Base-by-base conservation (phyloP, 2,329 filamentous ascomycete species). In the Colletotrichum liaoningense region DNA sequence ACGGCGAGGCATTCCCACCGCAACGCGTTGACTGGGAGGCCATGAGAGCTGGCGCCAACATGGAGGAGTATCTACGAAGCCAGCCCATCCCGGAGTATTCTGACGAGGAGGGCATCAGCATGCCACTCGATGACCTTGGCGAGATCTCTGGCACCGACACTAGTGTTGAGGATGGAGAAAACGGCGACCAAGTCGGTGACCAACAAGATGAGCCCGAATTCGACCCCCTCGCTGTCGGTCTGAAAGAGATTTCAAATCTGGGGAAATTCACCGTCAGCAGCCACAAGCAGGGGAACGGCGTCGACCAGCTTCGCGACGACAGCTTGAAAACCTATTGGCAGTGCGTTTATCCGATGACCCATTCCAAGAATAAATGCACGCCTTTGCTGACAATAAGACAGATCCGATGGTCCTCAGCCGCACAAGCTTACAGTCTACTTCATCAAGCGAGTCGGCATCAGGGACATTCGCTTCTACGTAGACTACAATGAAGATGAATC, bases 401-500 rank as follows among this genome's bases (percentile, higher is more conserved):
- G 91, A 82, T 96, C 94, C 2, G 94, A 97, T 79, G 94, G 94
- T 1, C 94, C 94, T 1, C 94, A 97, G 80, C 94, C 94, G 5
- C 94, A 97, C 79, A 90, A 92, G 75, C 88, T 97, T 60, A 96
- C 94, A 73, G 93, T 97, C 54, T 94, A 97, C 83, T 97, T 97
- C 82, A 92, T 95, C 83, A 95, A 95, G 78, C 89, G 94, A 8
- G 94, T 95, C 56, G 92, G 92, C 72, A 95, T 97, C 74, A 91
- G 92, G 5, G 91, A 92, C 33, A 91, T 97, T 64, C 89, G 94
- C n/a, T 91, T 97, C 78, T 95, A 93, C 77, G 92, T 99, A 57
- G 95, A 99, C 84, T 98, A 97, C 82, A 92, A 93, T 75, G 91
- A 94, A 67, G 97, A 99, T 82, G 97, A 99, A 84, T 97, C 94